Evolutionary conservation across 1,139 yeast genomes (phyloP).

Genomic region (Taphrina betulina): DNA sequence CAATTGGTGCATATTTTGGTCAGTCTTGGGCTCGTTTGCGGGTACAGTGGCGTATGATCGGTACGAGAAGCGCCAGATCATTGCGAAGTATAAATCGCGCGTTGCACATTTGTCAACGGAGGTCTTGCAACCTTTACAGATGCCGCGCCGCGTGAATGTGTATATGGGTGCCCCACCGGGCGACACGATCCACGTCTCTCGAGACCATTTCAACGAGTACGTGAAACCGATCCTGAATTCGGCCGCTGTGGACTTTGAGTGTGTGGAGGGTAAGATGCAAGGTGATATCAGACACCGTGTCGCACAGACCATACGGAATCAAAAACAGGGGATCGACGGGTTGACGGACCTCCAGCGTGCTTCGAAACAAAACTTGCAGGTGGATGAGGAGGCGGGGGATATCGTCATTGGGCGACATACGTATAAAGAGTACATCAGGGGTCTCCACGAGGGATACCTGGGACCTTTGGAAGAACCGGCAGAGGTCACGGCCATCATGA

Average conservation of each 20-base stretch:
- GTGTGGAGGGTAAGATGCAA: conserved; percentile 71
- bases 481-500: conserved; percentile 30
- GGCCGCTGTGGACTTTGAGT: conserved; percentile 81
- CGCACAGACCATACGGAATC: conserved; percentile 75
- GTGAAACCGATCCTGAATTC: conserved; percentile 80
- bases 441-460: conserved; percentile 89
- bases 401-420: conserved; percentile 95
- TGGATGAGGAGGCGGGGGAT: conserved; percentile 59
- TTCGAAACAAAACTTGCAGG: conserved; percentile 36
- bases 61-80: conserved; percentile 62
- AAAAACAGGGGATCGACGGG: conserved; percentile 46
- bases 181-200: conserved; percentile 76
- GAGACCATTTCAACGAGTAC: conserved; percentile 71
- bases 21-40: conserved; percentile 60
- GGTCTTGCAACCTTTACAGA: conserved; percentile 48
- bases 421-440: conserved; percentile 84
- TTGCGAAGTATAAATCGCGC: conserved; percentile 64
- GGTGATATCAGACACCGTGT: conserved; percentile 82
- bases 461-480: conserved; percentile 48
- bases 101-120: conserved; percentile 55
- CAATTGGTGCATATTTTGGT: conserved; percentile 91
- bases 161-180: conserved; percentile 96
- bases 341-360: conserved; percentile 28
- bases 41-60: conserved; percentile 81
- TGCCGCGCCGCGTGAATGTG: conserved; percentile 75